These are phyloP conservation scores for Aureobasidium sp. DNA, from an alignment of 2,329 filamentous ascomycete species.

Conservation along the genomic window DNA sequence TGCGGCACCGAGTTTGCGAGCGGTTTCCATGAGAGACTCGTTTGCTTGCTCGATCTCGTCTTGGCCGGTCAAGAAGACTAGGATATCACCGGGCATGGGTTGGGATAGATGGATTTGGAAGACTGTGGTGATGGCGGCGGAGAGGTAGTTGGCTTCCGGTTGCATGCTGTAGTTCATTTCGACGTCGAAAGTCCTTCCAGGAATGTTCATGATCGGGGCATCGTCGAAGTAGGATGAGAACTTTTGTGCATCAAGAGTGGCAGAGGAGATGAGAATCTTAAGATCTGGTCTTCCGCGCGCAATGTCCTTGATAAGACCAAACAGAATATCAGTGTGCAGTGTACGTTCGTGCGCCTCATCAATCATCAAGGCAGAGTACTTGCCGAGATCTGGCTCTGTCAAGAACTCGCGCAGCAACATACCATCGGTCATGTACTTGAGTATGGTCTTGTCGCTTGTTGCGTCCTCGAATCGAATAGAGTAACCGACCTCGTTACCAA, in stretches of 20 bases:
- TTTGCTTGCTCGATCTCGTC: conserved; percentile 92
- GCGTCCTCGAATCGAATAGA: conserved; percentile 91
- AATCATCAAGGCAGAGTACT: conserved; percentile 87
- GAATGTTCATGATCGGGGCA: conserved; percentile 89
- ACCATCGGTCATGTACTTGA: conserved; percentile 97
- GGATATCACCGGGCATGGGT: conserved; percentile 68
- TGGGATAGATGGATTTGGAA: conserved; percentile 93
- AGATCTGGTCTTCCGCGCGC: conserved; percentile 74
- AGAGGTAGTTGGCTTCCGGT: conserved; percentile 89
- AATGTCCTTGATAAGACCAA: conserved; percentile 83
- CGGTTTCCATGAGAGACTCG: conserved; percentile 77
- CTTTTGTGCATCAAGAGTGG: conserved; percentile 88
- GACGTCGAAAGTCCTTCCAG: conserved; percentile 79
- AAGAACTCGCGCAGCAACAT: conserved; percentile 87
- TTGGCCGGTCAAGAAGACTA: conserved; percentile 91
- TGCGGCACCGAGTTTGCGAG: conserved; percentile 74
- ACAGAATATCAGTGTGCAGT: conserved; percentile 79
- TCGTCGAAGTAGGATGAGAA: conserved; percentile 89
- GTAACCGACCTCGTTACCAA: conserved; percentile 91
- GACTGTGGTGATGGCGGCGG: conserved; percentile 82
- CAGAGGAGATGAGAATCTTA: conserved; percentile 85
- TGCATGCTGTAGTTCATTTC: conserved; percentile 85
- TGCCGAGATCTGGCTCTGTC: conserved; percentile 73
- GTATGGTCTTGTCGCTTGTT: conserved; percentile 79
- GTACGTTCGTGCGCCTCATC: conserved; percentile 96